Conservation (phyloP, 2,329 filamentous ascomycete species). For the Aspergillus pseudoviridinutans region DNA sequence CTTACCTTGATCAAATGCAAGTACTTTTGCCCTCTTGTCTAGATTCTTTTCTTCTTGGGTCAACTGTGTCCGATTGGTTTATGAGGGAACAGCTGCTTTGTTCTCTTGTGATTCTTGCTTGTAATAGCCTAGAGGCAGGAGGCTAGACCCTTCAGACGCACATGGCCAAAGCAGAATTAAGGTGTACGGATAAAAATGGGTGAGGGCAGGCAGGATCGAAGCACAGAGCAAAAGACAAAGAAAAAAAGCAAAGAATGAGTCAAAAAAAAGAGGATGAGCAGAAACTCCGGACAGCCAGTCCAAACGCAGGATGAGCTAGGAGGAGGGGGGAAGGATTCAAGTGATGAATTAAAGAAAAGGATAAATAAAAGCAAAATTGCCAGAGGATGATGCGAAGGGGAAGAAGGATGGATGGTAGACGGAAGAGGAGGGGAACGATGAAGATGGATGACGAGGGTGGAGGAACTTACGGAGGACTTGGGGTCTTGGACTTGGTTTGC, state of each 20-base stretch:
- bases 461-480: not conserved
- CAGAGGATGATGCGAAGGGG: not conserved
- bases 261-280: not conserved
- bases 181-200: not conserved
- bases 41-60: not conserved
- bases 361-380: too few species aligned
- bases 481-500: too few species aligned
- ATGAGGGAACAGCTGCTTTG: not conserved
- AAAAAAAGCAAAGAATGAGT: not conserved
- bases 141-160: conserved; percentile 31
- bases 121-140: conserved; percentile 16
- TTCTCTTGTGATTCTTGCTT: not conserved
- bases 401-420: conserved; percentile 7
- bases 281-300: not conserved
- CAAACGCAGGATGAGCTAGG: not conserved
- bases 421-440: conserved; percentile 5
- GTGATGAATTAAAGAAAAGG: not conserved
- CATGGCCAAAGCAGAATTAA: conserved; percentile 21
- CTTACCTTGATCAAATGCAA: not conserved
- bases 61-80: not conserved
- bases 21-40: not conserved
- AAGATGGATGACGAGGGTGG: conserved; percentile 4
- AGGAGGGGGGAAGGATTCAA: not conserved
- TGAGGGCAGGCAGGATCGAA: conserved; percentile 3
- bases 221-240: conserved; percentile 5